Conservation (phyloP, 495 filamentous ascomycete genomes). For the Penicillium ochrochloron region DNA sequence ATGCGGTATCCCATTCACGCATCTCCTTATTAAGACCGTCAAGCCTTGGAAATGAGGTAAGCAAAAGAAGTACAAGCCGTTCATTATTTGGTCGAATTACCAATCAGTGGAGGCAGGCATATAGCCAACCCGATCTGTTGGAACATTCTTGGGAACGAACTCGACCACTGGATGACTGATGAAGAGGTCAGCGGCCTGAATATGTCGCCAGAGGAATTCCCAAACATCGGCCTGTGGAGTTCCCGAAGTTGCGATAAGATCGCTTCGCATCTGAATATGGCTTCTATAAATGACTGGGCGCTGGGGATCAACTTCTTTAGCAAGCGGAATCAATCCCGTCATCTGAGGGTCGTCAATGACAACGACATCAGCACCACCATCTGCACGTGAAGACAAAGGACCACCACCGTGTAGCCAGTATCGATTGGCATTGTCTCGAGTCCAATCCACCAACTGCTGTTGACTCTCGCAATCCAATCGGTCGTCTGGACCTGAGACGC, state of each 20-base stretch:
- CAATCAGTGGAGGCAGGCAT: conserved; percentile 58
- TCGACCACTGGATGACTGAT: conserved; percentile 76
- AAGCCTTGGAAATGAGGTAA: conserved; percentile 44
- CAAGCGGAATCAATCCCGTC: not conserved
- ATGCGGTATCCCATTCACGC: conserved; percentile 63
- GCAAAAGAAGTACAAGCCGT: not conserved
- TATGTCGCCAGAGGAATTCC: conserved; percentile 72
- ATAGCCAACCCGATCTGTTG: conserved; percentile 66
- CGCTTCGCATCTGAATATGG: conserved; percentile 79
- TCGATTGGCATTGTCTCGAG: conserved; percentile 1
- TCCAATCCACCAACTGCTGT: not conserved
- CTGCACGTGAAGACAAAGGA: conserved; percentile 57
- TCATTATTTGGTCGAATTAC: not conserved
- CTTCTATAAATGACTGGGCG: conserved; percentile 75
- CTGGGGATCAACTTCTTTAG: not conserved
- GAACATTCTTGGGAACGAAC: conserved; percentile 73
- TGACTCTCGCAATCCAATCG: conserved; percentile 58
- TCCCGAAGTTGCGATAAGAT: conserved; percentile 62
- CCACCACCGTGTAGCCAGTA: conserved; percentile 37
- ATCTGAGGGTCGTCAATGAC: not conserved
- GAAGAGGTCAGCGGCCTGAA: conserved; percentile 73
- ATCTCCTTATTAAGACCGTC: conserved; percentile 74
- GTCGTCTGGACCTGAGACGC: conserved; percentile 68
- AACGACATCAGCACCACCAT: not conserved
- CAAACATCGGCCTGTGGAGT: conserved; percentile 75